These are phyloP conservation scores for Tolypocladium cylindrosporum DNA, from an alignment of 2,329 filamentous ascomycete species.

Conservation along the genomic window DNA sequence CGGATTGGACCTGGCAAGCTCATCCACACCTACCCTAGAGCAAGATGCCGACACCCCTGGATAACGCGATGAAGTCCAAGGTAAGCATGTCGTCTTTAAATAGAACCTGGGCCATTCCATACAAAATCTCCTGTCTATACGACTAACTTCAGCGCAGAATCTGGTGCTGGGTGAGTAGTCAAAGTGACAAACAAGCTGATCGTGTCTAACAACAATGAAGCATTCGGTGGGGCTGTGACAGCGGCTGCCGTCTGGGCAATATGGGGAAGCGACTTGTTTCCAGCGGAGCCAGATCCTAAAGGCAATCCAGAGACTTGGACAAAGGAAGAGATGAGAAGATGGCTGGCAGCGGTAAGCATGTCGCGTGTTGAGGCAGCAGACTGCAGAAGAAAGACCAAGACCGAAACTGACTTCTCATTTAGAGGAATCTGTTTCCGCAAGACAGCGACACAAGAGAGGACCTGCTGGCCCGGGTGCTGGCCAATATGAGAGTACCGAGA, in stretches of 20 bases:
- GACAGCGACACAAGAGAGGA: constrained; percentile 32
- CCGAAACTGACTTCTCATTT: neutral
- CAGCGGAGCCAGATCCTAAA: constrained; percentile 61
- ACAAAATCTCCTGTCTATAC: no score
- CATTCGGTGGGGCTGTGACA: constrained; percentile 72
- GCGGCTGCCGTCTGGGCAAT: constrained; percentile 77
- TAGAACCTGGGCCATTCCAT: neutral
- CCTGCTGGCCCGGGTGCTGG: constrained; percentile 33
- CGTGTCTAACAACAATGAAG: constrained; percentile 24
- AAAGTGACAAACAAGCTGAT: neutral
- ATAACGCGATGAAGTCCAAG: constrained; percentile 60
- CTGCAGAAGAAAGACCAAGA: neutral
- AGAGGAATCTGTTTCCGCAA: constrained; percentile 38
- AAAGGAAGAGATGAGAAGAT: constrained; percentile 65
- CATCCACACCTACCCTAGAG: neutral
- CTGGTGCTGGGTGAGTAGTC: constrained; percentile 51
- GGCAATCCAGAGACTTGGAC: constrained; percentile 68
- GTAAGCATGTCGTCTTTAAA: constrained; percentile 25
- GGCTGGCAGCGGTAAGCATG: constrained; percentile 65
- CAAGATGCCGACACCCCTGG: constrained; percentile 59
- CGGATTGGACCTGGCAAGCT: neutral
- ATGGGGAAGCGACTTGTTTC: constrained; percentile 80
- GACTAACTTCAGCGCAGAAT: constrained; percentile 36
- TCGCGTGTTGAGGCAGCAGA: neutral
- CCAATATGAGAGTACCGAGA: constrained; percentile 35